Base-by-base conservation (phyloP, 306 rosid genomes). In the Cajanus cajan region DNA sequence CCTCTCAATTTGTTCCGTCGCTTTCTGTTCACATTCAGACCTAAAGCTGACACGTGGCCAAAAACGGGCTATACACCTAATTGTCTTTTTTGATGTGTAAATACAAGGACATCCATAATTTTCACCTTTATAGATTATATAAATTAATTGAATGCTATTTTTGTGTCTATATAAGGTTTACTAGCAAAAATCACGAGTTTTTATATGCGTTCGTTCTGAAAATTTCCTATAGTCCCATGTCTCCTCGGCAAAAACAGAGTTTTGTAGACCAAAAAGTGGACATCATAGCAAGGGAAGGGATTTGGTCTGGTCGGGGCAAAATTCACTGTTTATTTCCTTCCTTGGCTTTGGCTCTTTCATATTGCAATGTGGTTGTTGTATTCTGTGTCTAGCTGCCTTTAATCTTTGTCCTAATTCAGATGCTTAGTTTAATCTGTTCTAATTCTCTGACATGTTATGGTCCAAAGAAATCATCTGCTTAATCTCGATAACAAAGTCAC, bases 221-320 rank as follows among this genome's bases (percentile, higher is more conserved):
- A 33, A 15, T 4, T 10, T 33, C 48, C 8, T 4, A 25, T 28
- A 14, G 69, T 55, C 82, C 57, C 59, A 54, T 68, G 81, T 1
- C 45, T 58, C 44, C 34, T 59, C 18, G 64, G 52, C 25, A 4
- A 63, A 18, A 34, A 50, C 72, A 76, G 4, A 24, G 14, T 33
- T 62, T 61, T 71, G 69, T 28, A 43, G 21, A 48, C 40, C 52
- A 22, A 74, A 51, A 61, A 64, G 72, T 2, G 28, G 50, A 33
- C 61, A 33, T 12, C 1, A 28, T 8, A 31, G 15, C 24, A 36
- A 8, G 2, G n/a, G n/a, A n/a, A n/a, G n/a, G n/a, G 13, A 54
- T 62, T 72, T 80, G 80, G 78, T 68, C 62, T 21, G 71, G 58
- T 50, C 62, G 31, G 31, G 31, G 8, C 75, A 47, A 57, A 80